Conservation (phyloP, 2,329 filamentous ascomycete species). For the Orbilia blumenaviensis region DNA sequence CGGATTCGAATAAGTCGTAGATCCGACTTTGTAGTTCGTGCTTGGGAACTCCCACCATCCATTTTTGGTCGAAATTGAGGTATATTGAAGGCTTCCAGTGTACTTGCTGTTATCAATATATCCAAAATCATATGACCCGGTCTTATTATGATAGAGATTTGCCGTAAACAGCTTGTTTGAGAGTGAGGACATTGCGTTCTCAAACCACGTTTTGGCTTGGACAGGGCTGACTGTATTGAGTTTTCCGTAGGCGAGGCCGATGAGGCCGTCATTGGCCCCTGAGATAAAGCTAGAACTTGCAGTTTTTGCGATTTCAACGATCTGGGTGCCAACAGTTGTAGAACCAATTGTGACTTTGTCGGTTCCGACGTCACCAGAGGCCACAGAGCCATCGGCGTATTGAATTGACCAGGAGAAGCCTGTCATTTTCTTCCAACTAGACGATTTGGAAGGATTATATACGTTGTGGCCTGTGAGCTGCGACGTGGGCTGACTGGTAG, state of each 20-base stretch:
- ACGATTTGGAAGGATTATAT: slow-evolving; percentile 61
- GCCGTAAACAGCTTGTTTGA: slow-evolving; percentile 76
- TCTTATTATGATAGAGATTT: slow-evolving; percentile 69
- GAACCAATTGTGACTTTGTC: slow-evolving; percentile 60
- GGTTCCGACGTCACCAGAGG: slow-evolving; percentile 60
- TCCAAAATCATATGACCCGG: slow-evolving; percentile 78
- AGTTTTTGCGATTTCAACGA: slow-evolving; percentile 59
- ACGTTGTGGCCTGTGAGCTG: slow-evolving; percentile 59
- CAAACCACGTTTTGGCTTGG: slow-evolving; percentile 76
- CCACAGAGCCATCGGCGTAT: slow-evolving; percentile 62
- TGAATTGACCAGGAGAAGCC: slow-evolving; percentile 60
- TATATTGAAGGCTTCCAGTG: slow-evolving; percentile 70
- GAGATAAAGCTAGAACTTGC: slow-evolving; percentile 66
- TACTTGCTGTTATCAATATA: slow-evolving; percentile 73
- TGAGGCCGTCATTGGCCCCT: slow-evolving; percentile 72
- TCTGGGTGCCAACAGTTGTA: slow-evolving; percentile 59
- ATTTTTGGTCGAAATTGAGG: slow-evolving; percentile 69
- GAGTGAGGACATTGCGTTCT: slow-evolving; percentile 71
- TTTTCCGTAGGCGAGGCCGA: slow-evolving; percentile 73
- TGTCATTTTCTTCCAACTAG: slow-evolving; percentile 59
- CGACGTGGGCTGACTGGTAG: slow-evolving; percentile 58
- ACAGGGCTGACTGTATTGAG: slow-evolving; percentile 71
- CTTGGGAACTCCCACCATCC: slow-evolving; percentile 77
- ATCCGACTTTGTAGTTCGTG: slow-evolving; percentile 68
- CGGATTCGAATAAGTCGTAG: slow-evolving; percentile 60